A percentile compares a stretch with the other conserved stretches of the same genome.
Conservation (phyloP, 2,329 filamentous ascomycete species). For the Mariannaea elegans region DNA sequence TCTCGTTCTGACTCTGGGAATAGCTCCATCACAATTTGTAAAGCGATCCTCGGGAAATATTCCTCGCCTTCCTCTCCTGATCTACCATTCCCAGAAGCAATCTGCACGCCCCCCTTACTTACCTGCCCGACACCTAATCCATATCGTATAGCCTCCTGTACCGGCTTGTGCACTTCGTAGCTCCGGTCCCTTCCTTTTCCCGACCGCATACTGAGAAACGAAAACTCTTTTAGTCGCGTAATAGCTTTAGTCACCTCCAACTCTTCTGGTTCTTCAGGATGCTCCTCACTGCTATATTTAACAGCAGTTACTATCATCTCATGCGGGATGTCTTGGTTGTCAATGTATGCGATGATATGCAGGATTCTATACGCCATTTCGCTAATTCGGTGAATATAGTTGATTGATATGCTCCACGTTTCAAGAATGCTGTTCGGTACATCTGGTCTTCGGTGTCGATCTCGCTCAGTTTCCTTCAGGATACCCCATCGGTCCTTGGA, state of each 20-base stretch:
- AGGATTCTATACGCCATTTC: conserved; percentile 42
- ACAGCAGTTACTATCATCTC: conserved; percentile 37
- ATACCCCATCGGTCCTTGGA: conserved; percentile 36
- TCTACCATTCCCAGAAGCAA: background rate
- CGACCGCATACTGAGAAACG: conserved; percentile 39
- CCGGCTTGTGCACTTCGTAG: conserved; percentile 46
- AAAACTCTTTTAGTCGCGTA: conserved; percentile 44
- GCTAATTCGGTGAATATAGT: conserved; percentile 40
- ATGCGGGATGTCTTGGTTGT: conserved; percentile 44
- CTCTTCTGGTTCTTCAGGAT: background rate
- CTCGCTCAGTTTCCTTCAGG: conserved; percentile 31
- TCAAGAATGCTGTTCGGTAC: conserved; percentile 45
- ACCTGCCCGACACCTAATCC: conserved; percentile 12
- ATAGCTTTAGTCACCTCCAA: conserved; percentile 27
- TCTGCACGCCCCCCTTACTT: background rate
- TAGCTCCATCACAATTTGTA: conserved; percentile 29
- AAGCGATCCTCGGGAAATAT: conserved; percentile 36
- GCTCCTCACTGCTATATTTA: background rate
- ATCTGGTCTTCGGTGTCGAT: conserved; percentile 40
- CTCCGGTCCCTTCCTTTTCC: background rate
- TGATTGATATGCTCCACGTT: conserved; percentile 47
- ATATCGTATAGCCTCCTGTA: conserved; percentile 41
- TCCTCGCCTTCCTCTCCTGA: background rate
- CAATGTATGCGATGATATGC: conserved; percentile 43
- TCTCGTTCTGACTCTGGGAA: conserved; percentile 31